Evolutionary conservation across 768 basidiomycete species (phyloP).

Genomic region (Termitomyces sp.): DNA sequence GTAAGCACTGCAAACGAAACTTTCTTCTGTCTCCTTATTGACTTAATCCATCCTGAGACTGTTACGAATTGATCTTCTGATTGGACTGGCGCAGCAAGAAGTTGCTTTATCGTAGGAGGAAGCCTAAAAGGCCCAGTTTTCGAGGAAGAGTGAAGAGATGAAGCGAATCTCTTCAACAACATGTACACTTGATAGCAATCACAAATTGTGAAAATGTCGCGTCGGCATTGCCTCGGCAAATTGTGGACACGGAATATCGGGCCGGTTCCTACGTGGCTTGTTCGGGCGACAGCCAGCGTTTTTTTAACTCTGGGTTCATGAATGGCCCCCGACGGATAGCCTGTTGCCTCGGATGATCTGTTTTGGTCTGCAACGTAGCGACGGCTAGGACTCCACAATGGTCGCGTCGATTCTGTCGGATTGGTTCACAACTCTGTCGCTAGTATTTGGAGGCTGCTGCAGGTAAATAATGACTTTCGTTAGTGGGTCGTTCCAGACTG

Average conservation of each 20-base stretch:
- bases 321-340: background rate
- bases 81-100: conserved; percentile 3
- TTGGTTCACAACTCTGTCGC: conserved; percentile 62
- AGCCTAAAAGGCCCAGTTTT: conserved; percentile 7
- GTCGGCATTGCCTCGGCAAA: background rate
- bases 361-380: background rate
- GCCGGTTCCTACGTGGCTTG: conserved; percentile 5
- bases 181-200: background rate
- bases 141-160: conserved; percentile 2
- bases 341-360: background rate
- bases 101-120: conserved; percentile 12
- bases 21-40: conserved; percentile 80
- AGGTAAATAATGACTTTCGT: conserved; percentile 29
- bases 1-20: conserved; percentile 79
- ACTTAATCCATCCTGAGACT: conserved; percentile 83
- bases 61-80: conserved; percentile 20
- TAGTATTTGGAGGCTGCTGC: conserved; percentile 92
- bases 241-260: background rate
- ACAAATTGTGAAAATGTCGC: background rate
- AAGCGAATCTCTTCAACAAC: conserved; percentile 9
- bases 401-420: conserved; percentile 12
- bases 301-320: background rate
- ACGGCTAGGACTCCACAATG: conserved; percentile 1
- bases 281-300: background rate
- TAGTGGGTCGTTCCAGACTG: background rate